Percentiles rank a stretch among this genome's conserved stretches.
phyloP scores from a whole-genome alignment of 2,329 filamentous ascomycete species.

The Dactylellina haptotyla region DNA sequence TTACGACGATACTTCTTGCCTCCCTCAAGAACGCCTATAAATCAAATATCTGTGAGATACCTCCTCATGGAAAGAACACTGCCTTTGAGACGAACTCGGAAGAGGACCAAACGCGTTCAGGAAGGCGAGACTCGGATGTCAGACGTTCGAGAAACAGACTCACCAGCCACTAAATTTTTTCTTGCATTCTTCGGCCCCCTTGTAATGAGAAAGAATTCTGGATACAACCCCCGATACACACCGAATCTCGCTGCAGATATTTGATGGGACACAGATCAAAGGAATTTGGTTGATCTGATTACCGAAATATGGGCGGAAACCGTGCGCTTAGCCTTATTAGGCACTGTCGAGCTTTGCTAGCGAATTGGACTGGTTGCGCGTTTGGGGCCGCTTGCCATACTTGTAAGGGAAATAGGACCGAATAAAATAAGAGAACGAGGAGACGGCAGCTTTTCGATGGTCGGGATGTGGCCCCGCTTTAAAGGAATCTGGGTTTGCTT shows the following conservation, averaged over 20 bases:
- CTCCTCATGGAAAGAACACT: constrained; percentile 1
- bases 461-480: constrained; percentile 46
- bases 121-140: constrained; percentile 1
- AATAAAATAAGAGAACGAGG: constrained; percentile 39
- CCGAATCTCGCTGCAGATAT: not conserved
- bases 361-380: no score
- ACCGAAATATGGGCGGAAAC: constrained; percentile 6
- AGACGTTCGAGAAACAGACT: not conserved
- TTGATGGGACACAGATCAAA: not conserved
- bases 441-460: constrained; percentile 43
- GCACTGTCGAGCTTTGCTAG: constrained; percentile 51
- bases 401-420: constrained; percentile 42
- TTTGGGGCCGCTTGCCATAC: constrained; percentile 44
- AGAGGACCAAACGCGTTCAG: constrained; percentile 9
- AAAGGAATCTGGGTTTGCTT: constrained; percentile 45
- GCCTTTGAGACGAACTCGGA: constrained; percentile 5
- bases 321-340: constrained; percentile 47
- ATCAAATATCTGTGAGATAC: constrained; percentile 1
- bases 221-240: not conserved
- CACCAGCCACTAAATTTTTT: constrained; percentile 12
- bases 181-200: not conserved
- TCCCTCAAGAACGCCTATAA: not conserved
- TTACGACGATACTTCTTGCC: constrained; percentile 2
- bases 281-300: constrained; percentile 3
- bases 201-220: not conserved